phyloP scores from a whole-genome alignment of 129 eudicot species.

The Lonicera japonica region DNA sequence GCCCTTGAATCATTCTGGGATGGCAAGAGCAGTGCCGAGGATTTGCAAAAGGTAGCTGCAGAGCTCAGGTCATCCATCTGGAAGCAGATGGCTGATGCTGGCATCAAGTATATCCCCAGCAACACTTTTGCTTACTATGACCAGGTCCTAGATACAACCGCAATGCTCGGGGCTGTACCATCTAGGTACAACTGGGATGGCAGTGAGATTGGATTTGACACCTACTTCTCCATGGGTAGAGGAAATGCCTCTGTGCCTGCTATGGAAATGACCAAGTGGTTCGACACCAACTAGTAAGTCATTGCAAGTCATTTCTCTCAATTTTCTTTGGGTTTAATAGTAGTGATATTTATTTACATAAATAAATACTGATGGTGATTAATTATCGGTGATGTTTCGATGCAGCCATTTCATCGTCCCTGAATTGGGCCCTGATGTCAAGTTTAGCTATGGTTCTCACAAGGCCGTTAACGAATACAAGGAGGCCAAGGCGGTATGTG shows the following conservation, averaged over 20 bases:
- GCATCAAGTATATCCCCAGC: constrained; percentile 97
- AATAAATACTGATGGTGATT: neutral
- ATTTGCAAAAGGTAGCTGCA: constrained; percentile 78
- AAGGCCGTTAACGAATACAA: constrained; percentile 97
- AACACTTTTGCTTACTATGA: constrained; percentile 94
- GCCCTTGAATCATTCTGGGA: constrained; percentile 99
- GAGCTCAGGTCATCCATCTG: constrained; percentile 95
- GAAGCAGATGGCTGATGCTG: constrained; percentile 92
- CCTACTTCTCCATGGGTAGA: constrained; percentile 98
- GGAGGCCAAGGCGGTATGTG: constrained; percentile 95
- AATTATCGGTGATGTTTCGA: neutral
- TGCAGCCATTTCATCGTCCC: constrained; percentile 97
- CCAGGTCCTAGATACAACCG: constrained; percentile 92
- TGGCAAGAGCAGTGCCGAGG: constrained; percentile 93
- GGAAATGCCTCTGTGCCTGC: constrained; percentile 99
- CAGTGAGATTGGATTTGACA: constrained; percentile 92
- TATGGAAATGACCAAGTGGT: constrained; percentile 99
- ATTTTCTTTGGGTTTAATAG: neutral
- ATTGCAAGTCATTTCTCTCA: neutral
- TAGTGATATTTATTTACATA: neutral
- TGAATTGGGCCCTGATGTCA: constrained; percentile 94
- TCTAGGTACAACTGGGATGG: constrained; percentile 86
- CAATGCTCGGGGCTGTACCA: constrained; percentile 98
- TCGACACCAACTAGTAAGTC: constrained; percentile 99
- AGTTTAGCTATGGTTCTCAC: constrained; percentile 92